phyloP scores from a whole-genome alignment of 192 early-diverging fungal genomes.

The Coemansia sp. region DNA sequence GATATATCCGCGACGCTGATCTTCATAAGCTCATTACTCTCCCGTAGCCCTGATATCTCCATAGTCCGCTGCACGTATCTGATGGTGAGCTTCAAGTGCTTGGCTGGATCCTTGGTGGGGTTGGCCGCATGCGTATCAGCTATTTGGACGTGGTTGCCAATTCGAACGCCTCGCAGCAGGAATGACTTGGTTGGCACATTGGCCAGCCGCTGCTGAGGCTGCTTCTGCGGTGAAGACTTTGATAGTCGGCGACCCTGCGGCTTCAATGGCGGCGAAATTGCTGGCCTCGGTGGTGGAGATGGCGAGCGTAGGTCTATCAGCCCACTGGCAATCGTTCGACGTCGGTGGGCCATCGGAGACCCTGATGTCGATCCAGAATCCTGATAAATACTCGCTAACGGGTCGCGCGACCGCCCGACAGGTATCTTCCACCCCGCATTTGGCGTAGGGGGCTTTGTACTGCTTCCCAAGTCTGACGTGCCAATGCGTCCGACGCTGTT shows the following conservation, averaged over 20 bases:
- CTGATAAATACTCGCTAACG: neutral
- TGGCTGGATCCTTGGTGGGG: neutral
- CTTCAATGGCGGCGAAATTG: constrained; percentile 10
- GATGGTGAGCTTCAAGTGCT: constrained; percentile 17
- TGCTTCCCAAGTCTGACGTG: neutral
- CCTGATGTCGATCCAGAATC: neutral
- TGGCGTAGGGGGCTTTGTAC: neutral
- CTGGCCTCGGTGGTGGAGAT: neutral
- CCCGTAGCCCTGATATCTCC: constrained; percentile 24
- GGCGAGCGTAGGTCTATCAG: constrained; percentile 9
- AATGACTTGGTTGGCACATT: constrained; percentile 18
- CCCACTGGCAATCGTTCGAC: neutral
- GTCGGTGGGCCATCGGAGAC: neutral
- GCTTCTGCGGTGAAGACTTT: neutral
- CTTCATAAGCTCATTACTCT: constrained; percentile 21
- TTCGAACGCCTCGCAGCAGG: constrained; percentile 26
- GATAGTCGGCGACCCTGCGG: neutral
- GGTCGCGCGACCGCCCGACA: neutral
- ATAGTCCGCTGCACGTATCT: constrained; percentile 19
- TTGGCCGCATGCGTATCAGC: constrained; percentile 3
- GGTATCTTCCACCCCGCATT: neutral
- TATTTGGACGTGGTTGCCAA: constrained; percentile 26
- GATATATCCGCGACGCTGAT: constrained; percentile 24
- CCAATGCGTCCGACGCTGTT: neutral
- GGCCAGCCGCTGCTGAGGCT: constrained; percentile 6